Evolutionary conservation across 2,329 filamentous ascomycete species (phyloP).

Genomic region (Xylariaceae sp.): DNA sequence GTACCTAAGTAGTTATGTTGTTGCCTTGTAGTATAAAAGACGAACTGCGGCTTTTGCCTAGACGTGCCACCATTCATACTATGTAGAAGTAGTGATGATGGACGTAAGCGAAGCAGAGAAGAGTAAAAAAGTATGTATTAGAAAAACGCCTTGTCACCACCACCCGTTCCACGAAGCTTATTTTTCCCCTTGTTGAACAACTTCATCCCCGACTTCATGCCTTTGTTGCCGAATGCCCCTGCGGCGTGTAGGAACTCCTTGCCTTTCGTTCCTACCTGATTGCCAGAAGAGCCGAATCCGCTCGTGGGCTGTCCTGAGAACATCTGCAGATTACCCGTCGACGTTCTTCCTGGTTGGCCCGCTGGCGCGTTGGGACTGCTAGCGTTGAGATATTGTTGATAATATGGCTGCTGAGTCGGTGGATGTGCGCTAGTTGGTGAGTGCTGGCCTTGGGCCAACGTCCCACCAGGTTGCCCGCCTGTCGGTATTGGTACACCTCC

Average conservation of each 20-base stretch:
- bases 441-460: constrained; percentile 9
- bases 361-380: constrained; percentile 40
- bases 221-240: constrained; percentile 87
- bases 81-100: too few species aligned
- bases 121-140: constrained; percentile 51
- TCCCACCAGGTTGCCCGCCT: constrained; percentile 7
- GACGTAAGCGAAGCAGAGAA: constrained; percentile 36
- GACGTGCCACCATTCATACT: constrained; percentile 10
- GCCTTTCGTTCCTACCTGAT: constrained; percentile 77
- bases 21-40: too few species aligned
- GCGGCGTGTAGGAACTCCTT: constrained; percentile 88
- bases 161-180: constrained; percentile 72
- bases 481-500: constrained; percentile 34
- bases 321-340: constrained; percentile 37
- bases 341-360: constrained; percentile 30
- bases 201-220: constrained; percentile 88
- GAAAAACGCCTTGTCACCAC: constrained; percentile 89
- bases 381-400: constrained; percentile 60
- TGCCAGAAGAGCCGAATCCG: constrained; percentile 56
- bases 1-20: too few species aligned
- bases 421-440: constrained; percentile 14
- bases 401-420: constrained; percentile 52
- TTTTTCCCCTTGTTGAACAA: constrained; percentile 88
- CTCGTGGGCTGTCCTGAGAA: constrained; percentile 44
- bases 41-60: constrained; percentile 5